phyloP scores from a whole-genome alignment of 2,329 filamentous ascomycete species.

The Hypomyces rosellus region DNA sequence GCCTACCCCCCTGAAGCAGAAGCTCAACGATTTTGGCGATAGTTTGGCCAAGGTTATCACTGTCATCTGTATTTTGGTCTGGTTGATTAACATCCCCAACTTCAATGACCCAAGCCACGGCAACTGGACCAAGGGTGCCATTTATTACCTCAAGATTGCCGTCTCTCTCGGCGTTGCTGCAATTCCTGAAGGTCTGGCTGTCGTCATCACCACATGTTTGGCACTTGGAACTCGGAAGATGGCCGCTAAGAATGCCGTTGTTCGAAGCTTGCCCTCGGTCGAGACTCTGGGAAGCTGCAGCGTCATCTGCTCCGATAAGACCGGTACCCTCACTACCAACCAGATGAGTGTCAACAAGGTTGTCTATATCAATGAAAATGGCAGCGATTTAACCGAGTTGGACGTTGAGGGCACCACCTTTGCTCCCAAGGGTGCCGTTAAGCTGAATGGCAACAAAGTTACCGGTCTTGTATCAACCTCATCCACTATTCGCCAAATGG shows the following conservation, averaged over 20 bases:
- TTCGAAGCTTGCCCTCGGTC: slow-evolving; percentile 90
- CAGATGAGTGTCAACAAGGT: slow-evolving; percentile 98
- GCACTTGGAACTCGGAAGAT: slow-evolving; percentile 96
- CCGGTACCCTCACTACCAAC: slow-evolving; percentile 94
- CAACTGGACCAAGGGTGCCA: slow-evolving; percentile 91
- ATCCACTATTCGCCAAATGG: slow-evolving; percentile 72
- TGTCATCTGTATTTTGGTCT: slow-evolving; percentile 90
- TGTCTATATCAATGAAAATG: slow-evolving; percentile 71
- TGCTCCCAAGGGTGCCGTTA: slow-evolving; percentile 71
- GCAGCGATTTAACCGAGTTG: slow-evolving; percentile 72
- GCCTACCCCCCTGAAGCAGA: slow-evolving; percentile 95
- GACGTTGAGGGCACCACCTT: slow-evolving; percentile 93
- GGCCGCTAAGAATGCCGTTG: slow-evolving; percentile 97
- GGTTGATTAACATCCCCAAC: slow-evolving; percentile 97
- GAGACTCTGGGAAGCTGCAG: slow-evolving; percentile 98
- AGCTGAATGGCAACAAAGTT: slow-evolving; percentile 59
- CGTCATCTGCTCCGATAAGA: slow-evolving; percentile 99
- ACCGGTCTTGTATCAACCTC: slow-evolving; percentile 65
- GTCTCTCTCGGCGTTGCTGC: slow-evolving; percentile 96
- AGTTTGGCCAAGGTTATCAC: slow-evolving; percentile 96
- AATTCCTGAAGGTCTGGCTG: slow-evolving; percentile 93
- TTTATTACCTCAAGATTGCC: slow-evolving; percentile 99
- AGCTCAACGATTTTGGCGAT: slow-evolving; percentile 97
- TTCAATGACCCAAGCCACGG: slow-evolving; percentile 94
- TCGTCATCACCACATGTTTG: slow-evolving; percentile 97